Conservation (phyloP, 1,284 basidiomycete species). For the Ceratobasidium sp. region DNA sequence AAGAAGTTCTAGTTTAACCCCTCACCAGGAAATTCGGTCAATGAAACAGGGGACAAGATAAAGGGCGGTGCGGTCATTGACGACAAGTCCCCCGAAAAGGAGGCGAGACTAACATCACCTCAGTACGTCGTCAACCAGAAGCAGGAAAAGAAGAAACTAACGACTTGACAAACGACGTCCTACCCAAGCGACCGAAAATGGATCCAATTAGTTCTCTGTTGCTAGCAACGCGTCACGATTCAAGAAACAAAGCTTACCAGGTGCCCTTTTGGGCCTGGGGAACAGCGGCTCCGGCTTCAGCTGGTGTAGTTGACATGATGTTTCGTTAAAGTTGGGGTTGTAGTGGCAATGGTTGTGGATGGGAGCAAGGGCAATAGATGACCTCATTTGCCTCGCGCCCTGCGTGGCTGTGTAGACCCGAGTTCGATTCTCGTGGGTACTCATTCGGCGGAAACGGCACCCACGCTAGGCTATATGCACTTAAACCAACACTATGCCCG, state of each 20-base stretch:
- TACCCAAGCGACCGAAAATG: neutral
- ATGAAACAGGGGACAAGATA: slow-evolving; percentile 85
- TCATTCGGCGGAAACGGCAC: neutral
- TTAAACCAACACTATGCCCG: too few species aligned
- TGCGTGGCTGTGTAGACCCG: slow-evolving; percentile 24
- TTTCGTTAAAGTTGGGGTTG: neutral
- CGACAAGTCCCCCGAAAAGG: slow-evolving; percentile 91
- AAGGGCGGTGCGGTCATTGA: slow-evolving; percentile 88
- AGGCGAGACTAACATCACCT: slow-evolving; percentile 67
- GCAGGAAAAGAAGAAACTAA: slow-evolving; percentile 56
- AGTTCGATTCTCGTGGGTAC: slow-evolving; percentile 22
- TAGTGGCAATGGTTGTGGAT: slow-evolving; percentile 31
- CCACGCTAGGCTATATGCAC: neutral
- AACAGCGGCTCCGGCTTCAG: slow-evolving; percentile 60
- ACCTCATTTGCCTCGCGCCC: slow-evolving; percentile 12
- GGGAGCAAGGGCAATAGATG: slow-evolving; percentile 42
- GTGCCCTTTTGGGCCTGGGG: slow-evolving; percentile 76
- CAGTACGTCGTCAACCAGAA: slow-evolving; percentile 26
- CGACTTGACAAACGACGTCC: slow-evolving; percentile 81
- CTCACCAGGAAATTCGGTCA: slow-evolving; percentile 89
- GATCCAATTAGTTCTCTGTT: slow-evolving; percentile 3
- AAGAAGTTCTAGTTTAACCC: slow-evolving; percentile 36
- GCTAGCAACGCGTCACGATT: neutral
- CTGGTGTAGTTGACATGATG: slow-evolving; percentile 30
- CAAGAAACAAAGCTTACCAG: slow-evolving; percentile 59